Base-by-base conservation (phyloP, 2,329 filamentous ascomycete species). In the Talaromyces sp. region DNA sequence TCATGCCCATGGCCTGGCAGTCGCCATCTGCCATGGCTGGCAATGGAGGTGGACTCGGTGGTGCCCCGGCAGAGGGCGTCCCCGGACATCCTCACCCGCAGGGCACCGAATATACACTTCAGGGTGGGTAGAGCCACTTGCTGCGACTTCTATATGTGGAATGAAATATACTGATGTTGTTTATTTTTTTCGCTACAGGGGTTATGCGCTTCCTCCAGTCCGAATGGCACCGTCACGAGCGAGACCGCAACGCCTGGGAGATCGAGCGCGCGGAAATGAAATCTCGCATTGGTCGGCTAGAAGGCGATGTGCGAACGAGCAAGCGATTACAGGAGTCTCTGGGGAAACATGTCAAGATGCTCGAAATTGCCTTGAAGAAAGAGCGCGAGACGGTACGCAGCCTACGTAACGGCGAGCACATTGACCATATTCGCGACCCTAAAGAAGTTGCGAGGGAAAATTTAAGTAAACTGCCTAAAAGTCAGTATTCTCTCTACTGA, bases 251-350 rank as follows among this genome's bases (percentile, higher is more conserved):
- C 78, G 88, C 92, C 41, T 99, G 94, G 94, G 94, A 99, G 77
- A 99, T 99, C 73, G 94, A 99, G 77, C 88, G 92, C 72, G 94
- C 96, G 69, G 94, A 99, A 79, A 97, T 99, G 94, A 96, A 96
- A 80, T 92, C 91, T 67, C 88, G 95, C 71, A 97, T 99, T 78
- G 93, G 93, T 56, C 89, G 90, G 70, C 85, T 97, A 65, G 94
- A 99, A 77, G 94, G 94, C 58, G 91, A 96, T 67, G 85, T 88
- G 32, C 84, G 92, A 65, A 91, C 93, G 66, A 88, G 90, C 56
- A 94, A 96, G 76, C 89, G 90, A 63, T 86, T 92, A 61, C 92
- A 96, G 69, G 92, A 92, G 75, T 91, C 92, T 35, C 79, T 97
- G 58, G 92, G 91, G 73, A 92, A 92, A 79, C 95, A 97, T 71